Evolutionary conservation across 345 rosid species (phyloP).

Genomic region (Hirschfeldia incana): DNA sequence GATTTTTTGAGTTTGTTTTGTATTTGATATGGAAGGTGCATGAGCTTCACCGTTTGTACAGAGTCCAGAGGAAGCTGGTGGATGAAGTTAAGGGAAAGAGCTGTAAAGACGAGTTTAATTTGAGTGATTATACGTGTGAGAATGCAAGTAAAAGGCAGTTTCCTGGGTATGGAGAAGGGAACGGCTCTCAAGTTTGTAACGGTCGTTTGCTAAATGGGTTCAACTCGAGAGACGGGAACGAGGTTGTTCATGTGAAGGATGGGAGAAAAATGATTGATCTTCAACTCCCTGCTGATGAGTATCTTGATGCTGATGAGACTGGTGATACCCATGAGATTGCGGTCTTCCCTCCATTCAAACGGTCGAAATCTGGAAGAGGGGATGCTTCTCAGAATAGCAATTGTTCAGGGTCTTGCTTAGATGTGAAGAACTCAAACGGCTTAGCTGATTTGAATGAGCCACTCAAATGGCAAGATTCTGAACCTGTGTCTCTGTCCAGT

Average conservation of each 20-base stretch:
- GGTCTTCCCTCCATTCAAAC: not conserved
- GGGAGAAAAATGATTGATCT: conserved; percentile 56
- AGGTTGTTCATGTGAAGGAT: not conserved
- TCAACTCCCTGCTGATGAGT: conserved; percentile 54
- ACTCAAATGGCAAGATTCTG: conserved; percentile 42
- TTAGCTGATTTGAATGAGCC: conserved; percentile 60
- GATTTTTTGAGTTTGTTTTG: not conserved
- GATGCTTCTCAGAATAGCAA: conserved; percentile 23
- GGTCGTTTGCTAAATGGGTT: conserved; percentile 23
- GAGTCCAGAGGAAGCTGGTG: conserved; percentile 58
- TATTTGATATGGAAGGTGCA: conserved; percentile 25
- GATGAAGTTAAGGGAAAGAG: conserved; percentile 50
- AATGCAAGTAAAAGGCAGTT: conserved; percentile 61
- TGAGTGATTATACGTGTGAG: not conserved
- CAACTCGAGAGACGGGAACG: no score
- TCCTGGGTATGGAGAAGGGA: conserved; percentile 44
- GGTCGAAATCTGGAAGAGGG: conserved; percentile 36
- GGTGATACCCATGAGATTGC: conserved; percentile 8
- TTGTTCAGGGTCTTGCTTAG: conserved; percentile 39
- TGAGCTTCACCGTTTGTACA: conserved; percentile 77
- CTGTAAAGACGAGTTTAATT: conserved; percentile 9
- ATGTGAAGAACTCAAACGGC: conserved; percentile 32
- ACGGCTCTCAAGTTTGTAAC: conserved; percentile 34
- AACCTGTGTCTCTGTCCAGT: conserved; percentile 29
- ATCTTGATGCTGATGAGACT: conserved; percentile 8